Percentiles rank a stretch among this genome's conserved stretches.
These are phyloP conservation scores for Escallonia herrerae DNA, from an alignment of 129 eudicot species.

Conservation along the genomic window DNA sequence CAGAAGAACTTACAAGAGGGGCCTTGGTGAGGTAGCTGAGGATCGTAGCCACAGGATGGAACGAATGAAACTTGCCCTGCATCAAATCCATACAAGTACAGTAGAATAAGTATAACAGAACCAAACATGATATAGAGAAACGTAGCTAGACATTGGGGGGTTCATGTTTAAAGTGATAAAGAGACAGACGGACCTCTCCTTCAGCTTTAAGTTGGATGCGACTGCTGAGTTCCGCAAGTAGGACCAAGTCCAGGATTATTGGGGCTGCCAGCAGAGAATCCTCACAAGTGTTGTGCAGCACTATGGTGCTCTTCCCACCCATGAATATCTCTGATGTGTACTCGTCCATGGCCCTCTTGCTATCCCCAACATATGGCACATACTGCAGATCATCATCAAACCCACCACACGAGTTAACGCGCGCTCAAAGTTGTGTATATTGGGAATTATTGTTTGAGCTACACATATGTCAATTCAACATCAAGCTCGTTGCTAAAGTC, in stretches of 20 bases:
- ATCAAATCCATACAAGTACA: not conserved
- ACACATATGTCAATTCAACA: too few relatives aligned
- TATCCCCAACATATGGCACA: conserved; percentile 93
- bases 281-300: conserved; percentile 93
- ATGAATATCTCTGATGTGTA: conserved; percentile 94
- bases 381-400: conserved; percentile 30
- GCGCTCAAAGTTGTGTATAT: too few relatives aligned
- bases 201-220: conserved; percentile 88
- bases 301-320: conserved; percentile 91
- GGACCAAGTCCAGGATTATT: conserved; percentile 85
- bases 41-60: conserved; percentile 96
- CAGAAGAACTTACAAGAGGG: conserved; percentile 65
- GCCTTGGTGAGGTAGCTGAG: conserved; percentile 96
- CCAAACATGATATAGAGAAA: not conserved
- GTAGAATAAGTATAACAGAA: not conserved
- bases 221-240: conserved; percentile 91
- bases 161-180: not conserved
- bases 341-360: conserved; percentile 98
- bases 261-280: conserved; percentile 96
- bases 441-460: too few relatives aligned
- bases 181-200: conserved; percentile 41
- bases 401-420: not conserved
- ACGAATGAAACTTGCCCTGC: conserved; percentile 87
- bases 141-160: not conserved
- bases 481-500: too few relatives aligned